Evolutionary conservation across 768 basidiomycete genomes (phyloP).

Genomic region (Rhodocollybia butyracea): DNA sequence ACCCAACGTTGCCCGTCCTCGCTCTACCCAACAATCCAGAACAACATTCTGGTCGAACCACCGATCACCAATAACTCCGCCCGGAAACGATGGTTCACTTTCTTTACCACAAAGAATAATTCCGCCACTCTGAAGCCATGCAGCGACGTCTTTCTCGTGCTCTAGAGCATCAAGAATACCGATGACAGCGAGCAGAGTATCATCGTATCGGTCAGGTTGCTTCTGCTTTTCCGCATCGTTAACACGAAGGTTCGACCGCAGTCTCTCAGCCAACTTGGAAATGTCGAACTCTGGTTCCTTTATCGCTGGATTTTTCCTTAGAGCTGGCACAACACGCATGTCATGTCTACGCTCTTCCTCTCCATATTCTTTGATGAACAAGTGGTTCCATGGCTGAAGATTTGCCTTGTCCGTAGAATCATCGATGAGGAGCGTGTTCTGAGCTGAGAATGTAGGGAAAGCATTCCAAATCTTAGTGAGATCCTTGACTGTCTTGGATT

Average conservation of each 20-base stretch:
- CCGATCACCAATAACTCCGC: neutral
- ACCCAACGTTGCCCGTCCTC: neutral
- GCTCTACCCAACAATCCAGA: conserved; percentile 1
- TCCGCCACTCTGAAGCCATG: conserved; percentile 62
- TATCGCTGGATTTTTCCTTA: too few relatives aligned
- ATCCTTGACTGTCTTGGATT: conserved; percentile 67
- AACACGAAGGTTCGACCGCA: too few relatives aligned
- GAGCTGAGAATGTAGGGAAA: conserved; percentile 38
- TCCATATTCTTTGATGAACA: conserved; percentile 72
- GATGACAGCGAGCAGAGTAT: conserved; percentile 59
- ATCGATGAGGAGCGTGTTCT: conserved; percentile 47
- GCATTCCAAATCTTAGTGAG: conserved; percentile 63
- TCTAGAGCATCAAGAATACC: conserved; percentile 63
- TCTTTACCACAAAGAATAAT: conserved; percentile 20
- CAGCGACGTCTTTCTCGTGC: conserved; percentile 59
- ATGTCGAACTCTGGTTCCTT: too few relatives aligned
- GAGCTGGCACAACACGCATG: neutral
- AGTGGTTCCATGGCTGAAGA: conserved; percentile 79
- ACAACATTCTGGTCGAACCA: conserved; percentile 2
- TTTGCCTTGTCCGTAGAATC: conserved; percentile 55
- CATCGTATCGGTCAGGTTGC: neutral
- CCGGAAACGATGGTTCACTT: neutral
- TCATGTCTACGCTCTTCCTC: neutral
- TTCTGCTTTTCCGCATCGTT: too few relatives aligned
- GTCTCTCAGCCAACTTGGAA: too few relatives aligned